Base-by-base conservation (phyloP, 352 stramenopile species). In the Pythium biforme region DNA sequence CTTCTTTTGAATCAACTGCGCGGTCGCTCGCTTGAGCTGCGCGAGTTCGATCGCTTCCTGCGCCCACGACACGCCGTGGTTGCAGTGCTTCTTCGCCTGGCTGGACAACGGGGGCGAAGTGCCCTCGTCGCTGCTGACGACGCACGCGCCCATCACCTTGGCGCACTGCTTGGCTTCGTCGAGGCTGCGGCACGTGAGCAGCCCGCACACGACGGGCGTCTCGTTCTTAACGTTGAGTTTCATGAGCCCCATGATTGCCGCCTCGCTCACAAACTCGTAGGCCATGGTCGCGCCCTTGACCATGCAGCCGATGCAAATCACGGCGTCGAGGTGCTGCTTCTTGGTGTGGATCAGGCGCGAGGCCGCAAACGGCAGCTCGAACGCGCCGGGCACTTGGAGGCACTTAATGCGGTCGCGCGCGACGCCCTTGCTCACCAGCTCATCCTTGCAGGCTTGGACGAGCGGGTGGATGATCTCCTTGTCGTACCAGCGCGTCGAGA, bases 221-320 rank as follows among this genome's bases (percentile, higher is more conserved):
- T 83, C 77, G 2, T 88, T 98, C 69, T 91, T 86, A 39, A 99
- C 75, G 59, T 94, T 94, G 46, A 99, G 91, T 71, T 96, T 91
- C 96, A 99, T 99, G 61, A 99, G 89, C 33, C 92, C 97, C 70
- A 91, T 90, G 23, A 91, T 78, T 22, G 97, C 87, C 31, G 96
- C 88, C 52, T 98, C 89, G 52, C 86, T 90, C 75, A 99, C 98
- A 70, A 98, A 99, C 84, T 99, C 95, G 70, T 98, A 99, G 72
- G 98, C 92, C 77, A 98, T 96, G 19, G 97, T 99, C 17, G 95
- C 90, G 25, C 96, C 96, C 52, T 98, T 98, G 56, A 97, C 83
- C 56, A 97, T 85, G 64, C 92, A 98, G 12, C 97, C 97, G 55
- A 98, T 85, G 69, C 89, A 98, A 54, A 99, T 86, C 54, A 99